Conservation (phyloP, 441 rosid genomes). For the Mallotus japonicus region DNA sequence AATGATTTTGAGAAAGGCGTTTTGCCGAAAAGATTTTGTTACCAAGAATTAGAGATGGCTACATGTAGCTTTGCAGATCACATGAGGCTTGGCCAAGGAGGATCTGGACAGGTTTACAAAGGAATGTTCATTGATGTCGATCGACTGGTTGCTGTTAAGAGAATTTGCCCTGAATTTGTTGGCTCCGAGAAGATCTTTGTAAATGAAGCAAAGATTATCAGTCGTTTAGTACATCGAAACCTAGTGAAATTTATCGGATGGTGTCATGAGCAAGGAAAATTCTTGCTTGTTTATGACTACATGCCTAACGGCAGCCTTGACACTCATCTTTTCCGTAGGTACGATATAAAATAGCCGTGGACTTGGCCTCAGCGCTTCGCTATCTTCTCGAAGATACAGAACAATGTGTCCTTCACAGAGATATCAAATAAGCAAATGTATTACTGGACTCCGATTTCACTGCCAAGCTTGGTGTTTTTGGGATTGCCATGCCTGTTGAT, state of each 20-base stretch:
- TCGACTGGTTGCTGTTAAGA: conserved; percentile 1
- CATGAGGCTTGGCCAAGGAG: background rate
- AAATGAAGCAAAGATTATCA: conserved; percentile 14
- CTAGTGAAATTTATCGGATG: background rate
- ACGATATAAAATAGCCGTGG: background rate
- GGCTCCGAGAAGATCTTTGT: conserved; percentile 2
- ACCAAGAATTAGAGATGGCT: background rate
- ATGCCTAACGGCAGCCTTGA: too few relatives aligned
- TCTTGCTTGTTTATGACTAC: too few relatives aligned
- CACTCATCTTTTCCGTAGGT: too few relatives aligned
- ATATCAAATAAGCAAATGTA: conserved; percentile 8
- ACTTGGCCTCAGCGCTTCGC: conserved; percentile 2
- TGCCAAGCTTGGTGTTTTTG: conserved; percentile 6
- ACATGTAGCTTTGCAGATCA: conserved; percentile 3
- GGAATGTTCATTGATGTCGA: background rate
- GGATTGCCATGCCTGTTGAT: conserved; percentile 8
- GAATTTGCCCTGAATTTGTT: background rate
- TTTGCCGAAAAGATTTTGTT: background rate
- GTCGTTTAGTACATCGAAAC: conserved; percentile 7
- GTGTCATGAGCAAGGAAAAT: too few relatives aligned
- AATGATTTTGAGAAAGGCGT: background rate
- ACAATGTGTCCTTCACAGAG: conserved; percentile 10
- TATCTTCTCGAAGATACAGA: conserved; percentile 12
- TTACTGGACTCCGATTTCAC: conserved; percentile 3
- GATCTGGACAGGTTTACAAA: conserved; percentile 7